Percentiles rank a stretch among this genome's conserved stretches.
phyloP scores from a whole-genome alignment of 768 basidiomycete genomes.

The Cyclocybe cylindracea region DNA sequence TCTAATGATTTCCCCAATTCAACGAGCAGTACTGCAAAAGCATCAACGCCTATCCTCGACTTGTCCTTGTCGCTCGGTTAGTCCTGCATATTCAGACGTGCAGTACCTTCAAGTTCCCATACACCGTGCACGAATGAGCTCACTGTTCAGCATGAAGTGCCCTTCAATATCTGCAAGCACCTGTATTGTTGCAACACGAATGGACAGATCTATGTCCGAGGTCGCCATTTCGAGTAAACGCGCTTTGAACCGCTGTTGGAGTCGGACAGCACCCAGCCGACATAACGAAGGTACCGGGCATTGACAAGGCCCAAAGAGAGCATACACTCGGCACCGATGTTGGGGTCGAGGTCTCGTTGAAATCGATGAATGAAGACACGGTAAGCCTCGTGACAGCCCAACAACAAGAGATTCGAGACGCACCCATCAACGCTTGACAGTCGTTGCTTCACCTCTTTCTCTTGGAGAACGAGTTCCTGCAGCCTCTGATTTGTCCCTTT shows the following conservation, averaged over 20 bases:
- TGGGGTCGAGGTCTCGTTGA: constrained; percentile 87
- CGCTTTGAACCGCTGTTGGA: constrained; percentile 85
- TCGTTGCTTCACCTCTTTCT: constrained; percentile 72
- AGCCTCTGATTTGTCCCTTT: constrained; percentile 49
- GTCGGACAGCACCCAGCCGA: constrained; percentile 96
- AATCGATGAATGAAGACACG: constrained; percentile 95
- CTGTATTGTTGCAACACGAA: constrained; percentile 86
- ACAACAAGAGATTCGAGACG: constrained; percentile 31
- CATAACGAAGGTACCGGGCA: constrained; percentile 85
- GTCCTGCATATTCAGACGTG: constrained; percentile 50
- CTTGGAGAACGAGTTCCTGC: constrained; percentile 79
- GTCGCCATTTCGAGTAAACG: constrained; percentile 93
- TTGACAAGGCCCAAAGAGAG: constrained; percentile 80
- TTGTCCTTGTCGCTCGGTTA: constrained; percentile 52
- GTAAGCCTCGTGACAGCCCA: not conserved
- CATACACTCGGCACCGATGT: constrained; percentile 92
- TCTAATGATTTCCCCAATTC: constrained; percentile 73
- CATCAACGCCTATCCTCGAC: constrained; percentile 68
- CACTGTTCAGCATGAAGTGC: constrained; percentile 82
- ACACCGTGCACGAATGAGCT: constrained; percentile 76
- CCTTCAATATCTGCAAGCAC: constrained; percentile 83
- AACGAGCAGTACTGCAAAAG: constrained; percentile 69
- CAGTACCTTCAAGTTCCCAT: constrained; percentile 80
- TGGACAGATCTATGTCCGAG: constrained; percentile 78
- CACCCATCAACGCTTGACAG: constrained; percentile 89